A percentile compares a stretch with the other conserved stretches of the same genome.
Evolutionary conservation across 2,329 filamentous ascomycete species (phyloP).

Genomic region (Stachybotrys chartarum): DNA sequence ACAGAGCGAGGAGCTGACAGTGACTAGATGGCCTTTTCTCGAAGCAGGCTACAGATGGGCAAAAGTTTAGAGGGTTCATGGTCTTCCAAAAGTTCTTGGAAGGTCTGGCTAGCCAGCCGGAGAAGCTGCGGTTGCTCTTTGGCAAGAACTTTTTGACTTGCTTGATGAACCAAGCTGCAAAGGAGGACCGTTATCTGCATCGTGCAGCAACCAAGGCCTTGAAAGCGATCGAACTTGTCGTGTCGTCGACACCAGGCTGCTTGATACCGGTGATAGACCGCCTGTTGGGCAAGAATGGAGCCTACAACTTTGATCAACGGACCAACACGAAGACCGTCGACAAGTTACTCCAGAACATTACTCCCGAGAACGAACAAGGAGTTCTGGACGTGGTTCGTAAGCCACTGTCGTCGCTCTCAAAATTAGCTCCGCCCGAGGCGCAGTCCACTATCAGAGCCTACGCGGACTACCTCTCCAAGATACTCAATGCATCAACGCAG

Average conservation of each 20-base stretch:
- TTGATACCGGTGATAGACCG: slow-evolving; percentile 55
- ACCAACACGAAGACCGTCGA: slow-evolving; percentile 84
- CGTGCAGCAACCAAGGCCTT: slow-evolving; percentile 69
- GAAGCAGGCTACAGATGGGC: slow-evolving; percentile 71
- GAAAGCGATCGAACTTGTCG: slow-evolving; percentile 60
- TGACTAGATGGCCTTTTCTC: slow-evolving; percentile 72
- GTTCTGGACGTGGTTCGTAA: slow-evolving; percentile 41
- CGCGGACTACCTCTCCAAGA: slow-evolving; percentile 46
- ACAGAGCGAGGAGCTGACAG: slow-evolving; percentile 13
- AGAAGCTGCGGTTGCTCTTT: slow-evolving; percentile 56
- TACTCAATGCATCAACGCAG: slow-evolving; percentile 32
- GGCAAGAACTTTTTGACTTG: slow-evolving; percentile 77
- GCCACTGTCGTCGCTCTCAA: slow-evolving; percentile 25
- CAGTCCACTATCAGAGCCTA: slow-evolving; percentile 37
- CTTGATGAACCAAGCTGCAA: slow-evolving; percentile 74
- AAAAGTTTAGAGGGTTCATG: slow-evolving; percentile 88
- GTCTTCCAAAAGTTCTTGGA: slow-evolving; percentile 72
- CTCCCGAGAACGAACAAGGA: slow-evolving; percentile 45
- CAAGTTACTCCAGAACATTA: slow-evolving; percentile 57
- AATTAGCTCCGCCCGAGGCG: slow-evolving; percentile 18
- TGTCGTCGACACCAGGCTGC: slow-evolving; percentile 52
- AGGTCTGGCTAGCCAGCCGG: slow-evolving; percentile 35
- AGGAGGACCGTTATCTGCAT: slow-evolving; percentile 72
- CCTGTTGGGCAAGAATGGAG: slow-evolving; percentile 63
- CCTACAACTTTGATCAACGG: slow-evolving; percentile 75